These are phyloP conservation scores for Acanthamoeba castellanii DNA, from an alignment of 208 protist genomes.

Conservation along the genomic window DNA sequence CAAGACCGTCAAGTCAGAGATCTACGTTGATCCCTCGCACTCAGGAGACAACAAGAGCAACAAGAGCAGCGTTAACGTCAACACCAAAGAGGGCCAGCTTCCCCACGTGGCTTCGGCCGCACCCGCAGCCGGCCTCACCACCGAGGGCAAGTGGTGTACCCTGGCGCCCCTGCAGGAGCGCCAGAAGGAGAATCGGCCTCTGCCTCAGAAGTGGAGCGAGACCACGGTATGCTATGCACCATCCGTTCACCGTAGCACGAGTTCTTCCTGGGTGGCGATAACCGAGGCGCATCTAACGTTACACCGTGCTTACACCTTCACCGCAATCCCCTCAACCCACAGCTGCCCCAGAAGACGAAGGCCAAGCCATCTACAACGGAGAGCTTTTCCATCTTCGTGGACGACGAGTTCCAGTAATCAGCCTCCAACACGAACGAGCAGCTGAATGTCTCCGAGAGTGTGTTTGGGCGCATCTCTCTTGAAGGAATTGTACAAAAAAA, in stretches of 20 bases:
- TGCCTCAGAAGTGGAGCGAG: conserved; percentile 33
- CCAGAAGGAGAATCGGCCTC: neutral
- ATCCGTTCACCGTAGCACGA: neutral
- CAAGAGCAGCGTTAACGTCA: neutral
- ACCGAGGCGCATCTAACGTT: neutral
- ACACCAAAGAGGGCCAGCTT: neutral
- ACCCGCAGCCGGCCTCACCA: neutral
- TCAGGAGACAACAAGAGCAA: neutral
- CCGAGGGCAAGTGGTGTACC: conserved; percentile 9
- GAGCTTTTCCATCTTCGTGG: neutral
- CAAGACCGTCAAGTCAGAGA: neutral
- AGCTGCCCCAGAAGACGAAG: neutral
- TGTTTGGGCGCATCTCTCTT: neutral
- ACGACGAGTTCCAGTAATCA: conserved; percentile 5
- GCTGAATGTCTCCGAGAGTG: too few relatives aligned
- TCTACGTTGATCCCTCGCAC: conserved; percentile 17
- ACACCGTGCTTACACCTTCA: neutral
- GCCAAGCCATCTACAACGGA: neutral
- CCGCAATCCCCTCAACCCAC: neutral
- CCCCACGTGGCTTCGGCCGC: neutral
- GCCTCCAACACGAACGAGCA: neutral
- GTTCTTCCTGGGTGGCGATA: too few relatives aligned
- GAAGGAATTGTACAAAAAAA: too few relatives aligned
- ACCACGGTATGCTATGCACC: neutral
- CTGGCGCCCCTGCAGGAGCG: neutral